Evolutionary conservation across 345 rosid genomes (phyloP), one percentile per base, ranked within the genome.

Genomic region (Melastoma malabathricum): DNA sequence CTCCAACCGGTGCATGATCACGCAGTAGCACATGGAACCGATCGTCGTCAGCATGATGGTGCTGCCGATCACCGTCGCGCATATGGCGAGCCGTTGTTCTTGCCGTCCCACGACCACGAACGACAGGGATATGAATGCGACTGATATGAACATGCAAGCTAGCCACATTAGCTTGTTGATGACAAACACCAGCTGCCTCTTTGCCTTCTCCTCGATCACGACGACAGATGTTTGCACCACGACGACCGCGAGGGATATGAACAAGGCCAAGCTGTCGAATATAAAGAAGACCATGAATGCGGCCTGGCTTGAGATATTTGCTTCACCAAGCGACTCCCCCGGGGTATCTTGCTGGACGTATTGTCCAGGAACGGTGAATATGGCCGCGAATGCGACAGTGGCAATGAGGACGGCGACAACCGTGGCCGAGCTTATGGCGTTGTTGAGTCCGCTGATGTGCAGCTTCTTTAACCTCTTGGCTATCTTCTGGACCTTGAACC

Each of bases 161-260:
- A 75, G 61, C 99, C 97, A 93, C 99, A 93, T 85, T 57, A 93
- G 92, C 68, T 93, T 93, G 79, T 93, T 93, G 55, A 93, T 93
- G 63, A 93, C 88, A 59, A 93, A 93, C 56, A 93, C 95, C 13
- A 93, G 90, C 75, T 81, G 94, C 82, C 75, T 81, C 84, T 83
- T 93, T 15, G 94, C 99, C 77, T 76, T 93, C 54, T 81, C 84
- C 67, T 93, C 99, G 50, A 93, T 88, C 70, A 88, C 99, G 18
- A 93, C 97, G 51, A 93, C 88, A 4, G 99, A 84, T 13, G 99
- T 93, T 75, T 93, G 99, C 64, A 88, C 99, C 39, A 93, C 95
- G 10, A 93, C 99, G 14, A 93, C 99, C 17, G 99, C 99, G 57
- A 93, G 68, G 14, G 99, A 93, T 75, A 92, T 92, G 71, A 92